Base-by-base conservation (phyloP, 2,329 filamentous ascomycete species). In the Fusarium cicatricum region DNA sequence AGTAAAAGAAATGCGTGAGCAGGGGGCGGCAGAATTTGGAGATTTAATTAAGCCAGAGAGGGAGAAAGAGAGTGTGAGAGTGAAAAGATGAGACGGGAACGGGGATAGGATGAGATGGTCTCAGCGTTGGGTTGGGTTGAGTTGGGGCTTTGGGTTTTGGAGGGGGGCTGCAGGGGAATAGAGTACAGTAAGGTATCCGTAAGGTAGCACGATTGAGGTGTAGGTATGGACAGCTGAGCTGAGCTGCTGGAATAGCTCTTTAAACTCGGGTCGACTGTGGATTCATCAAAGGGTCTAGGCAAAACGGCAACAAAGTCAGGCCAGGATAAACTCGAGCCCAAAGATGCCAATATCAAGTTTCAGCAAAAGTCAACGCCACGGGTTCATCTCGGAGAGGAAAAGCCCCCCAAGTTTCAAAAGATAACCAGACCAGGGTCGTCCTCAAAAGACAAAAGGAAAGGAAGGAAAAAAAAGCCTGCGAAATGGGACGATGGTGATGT, bases 1-100 rank as follows among this genome's bases (percentile, higher is more conserved):
- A 47, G 44, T 37, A 47, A 38, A 49, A 49, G 23, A 37, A 49
- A 41, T 34, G 17, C 33, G 29, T 21, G 28, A 49, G 29, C 46
- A 41, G 37, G 46, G 36, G 19, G 33, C 15, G 37, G 23, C 9
- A 23, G 32, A 40, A 33, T 26, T 26, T 49, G 46, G 38, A 41
- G 44, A 47, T 37, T 49, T 26, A 10, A 26, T 26, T 26, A 26
- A 26, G 23, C 5, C 23, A 11, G 23, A 29, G n/a, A 26, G 14
- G 19, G 21, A 40, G 14, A 41, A 39, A 32, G 36, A 48, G 36
- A 40, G 28, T 14, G 32, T 33, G 28, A 47, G 33, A 44, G 41
- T 14, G 19, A 28, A 29, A 37, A 47, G 44, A 37, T 47, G 32
- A 47, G 44, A 47, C 23, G 34, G 32, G 32, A 26, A 26, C 23